phyloP scores from a whole-genome alignment of 2,329 filamentous ascomycete species.

The Clarireedia hainanense region DNA sequence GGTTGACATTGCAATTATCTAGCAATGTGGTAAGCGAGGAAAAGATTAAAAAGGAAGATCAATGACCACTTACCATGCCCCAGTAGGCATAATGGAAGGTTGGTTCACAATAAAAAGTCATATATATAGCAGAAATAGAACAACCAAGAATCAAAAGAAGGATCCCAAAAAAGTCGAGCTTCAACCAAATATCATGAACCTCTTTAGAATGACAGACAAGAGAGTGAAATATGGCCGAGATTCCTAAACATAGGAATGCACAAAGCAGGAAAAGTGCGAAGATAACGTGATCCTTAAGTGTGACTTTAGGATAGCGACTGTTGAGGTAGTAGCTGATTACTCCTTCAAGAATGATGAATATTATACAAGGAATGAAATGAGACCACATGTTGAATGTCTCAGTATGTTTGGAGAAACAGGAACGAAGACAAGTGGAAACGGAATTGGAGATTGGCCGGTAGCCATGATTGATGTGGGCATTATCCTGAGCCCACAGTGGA shows the following conservation, averaged over 20 bases:
- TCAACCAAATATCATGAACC: constrained; percentile 31
- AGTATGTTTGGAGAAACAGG: constrained; percentile 37
- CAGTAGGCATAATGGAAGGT: constrained; percentile 29
- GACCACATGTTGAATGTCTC: constrained; percentile 38
- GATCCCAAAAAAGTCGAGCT: constrained; percentile 34
- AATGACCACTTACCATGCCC: constrained; percentile 27
- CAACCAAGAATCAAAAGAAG: constrained; percentile 32
- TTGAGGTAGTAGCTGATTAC: constrained; percentile 26
- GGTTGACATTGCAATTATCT: constrained; percentile 31
- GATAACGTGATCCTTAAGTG: constrained; percentile 31
- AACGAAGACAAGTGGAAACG: constrained; percentile 30
- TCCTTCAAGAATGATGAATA: constrained; percentile 29
- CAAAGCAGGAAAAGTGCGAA: constrained; percentile 34
- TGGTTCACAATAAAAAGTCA: constrained; percentile 34
- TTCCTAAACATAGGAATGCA: constrained; percentile 31
- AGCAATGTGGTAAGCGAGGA: not conserved
- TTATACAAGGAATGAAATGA: constrained; percentile 37
- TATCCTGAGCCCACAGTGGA: constrained; percentile 37
- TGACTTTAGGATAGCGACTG: constrained; percentile 29
- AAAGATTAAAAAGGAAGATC: not conserved
- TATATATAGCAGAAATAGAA: constrained; percentile 35
- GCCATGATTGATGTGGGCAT: constrained; percentile 34
- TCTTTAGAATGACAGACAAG: constrained; percentile 33
- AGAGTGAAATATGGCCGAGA: constrained; percentile 35
- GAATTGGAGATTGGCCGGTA: constrained; percentile 38